phyloP scores from a whole-genome alignment of 2,329 filamentous ascomycete genomes.

The Fusarium goolgardi region DNA sequence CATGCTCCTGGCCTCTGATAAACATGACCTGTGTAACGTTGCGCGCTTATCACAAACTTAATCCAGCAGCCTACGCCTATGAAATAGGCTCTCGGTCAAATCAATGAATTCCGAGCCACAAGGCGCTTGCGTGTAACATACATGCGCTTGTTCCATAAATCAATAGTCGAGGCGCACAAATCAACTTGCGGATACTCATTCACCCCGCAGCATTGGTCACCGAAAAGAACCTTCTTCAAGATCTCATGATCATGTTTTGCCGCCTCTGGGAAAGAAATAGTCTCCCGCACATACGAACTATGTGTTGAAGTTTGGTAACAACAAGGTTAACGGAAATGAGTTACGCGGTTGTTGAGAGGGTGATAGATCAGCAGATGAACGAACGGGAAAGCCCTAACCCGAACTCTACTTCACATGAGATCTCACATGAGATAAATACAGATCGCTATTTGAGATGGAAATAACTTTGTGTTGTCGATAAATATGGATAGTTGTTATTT shows the following conservation, averaged over 20 bases:
- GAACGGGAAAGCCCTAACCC: neutral
- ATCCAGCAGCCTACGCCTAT: neutral
- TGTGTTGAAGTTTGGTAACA: too few relatives aligned
- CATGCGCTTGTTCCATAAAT: neutral
- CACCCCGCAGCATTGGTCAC: neutral
- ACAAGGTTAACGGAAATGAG: neutral
- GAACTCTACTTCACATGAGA: neutral
- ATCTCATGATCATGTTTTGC: neutral
- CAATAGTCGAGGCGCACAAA: neutral
- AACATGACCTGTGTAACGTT: neutral
- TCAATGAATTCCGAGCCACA: neutral
- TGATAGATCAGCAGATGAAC: neutral
- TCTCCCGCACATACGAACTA: accelerated
- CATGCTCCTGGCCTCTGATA: neutral
- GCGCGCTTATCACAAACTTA: neutral
- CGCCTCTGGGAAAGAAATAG: too few relatives aligned
- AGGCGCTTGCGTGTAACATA: too few relatives aligned
- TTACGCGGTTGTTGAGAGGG: too few relatives aligned
- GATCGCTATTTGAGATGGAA: neutral
- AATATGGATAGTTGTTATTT: neutral
- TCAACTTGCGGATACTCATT: neutral
- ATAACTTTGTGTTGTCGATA: neutral
- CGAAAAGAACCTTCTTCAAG: neutral
- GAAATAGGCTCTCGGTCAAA: neutral
- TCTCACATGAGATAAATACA: neutral